Evolutionary conservation across 139 green algal species (phyloP).

Genomic region (Choricystis sp.): DNA sequence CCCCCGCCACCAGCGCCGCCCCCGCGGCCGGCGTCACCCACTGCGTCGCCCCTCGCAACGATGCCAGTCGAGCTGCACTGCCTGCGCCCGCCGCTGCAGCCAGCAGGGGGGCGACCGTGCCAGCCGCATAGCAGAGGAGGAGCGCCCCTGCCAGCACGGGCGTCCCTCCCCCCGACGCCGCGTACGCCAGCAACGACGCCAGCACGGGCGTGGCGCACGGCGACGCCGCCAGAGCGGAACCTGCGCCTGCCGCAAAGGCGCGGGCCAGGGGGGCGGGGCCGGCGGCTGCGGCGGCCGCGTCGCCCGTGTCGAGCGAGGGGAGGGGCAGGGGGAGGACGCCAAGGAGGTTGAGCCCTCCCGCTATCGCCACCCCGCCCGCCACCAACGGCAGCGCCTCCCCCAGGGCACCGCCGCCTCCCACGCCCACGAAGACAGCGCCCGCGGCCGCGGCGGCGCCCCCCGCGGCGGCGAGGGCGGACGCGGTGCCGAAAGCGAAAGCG

Average conservation of each 20-base stretch:
- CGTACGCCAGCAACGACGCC: constrained; percentile 83
- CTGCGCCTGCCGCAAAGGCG: constrained; percentile 57
- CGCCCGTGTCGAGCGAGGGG: constrained; percentile 66
- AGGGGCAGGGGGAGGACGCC: constrained; percentile 61
- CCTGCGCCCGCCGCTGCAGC: constrained; percentile 68
- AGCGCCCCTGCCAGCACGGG: constrained; percentile 48
- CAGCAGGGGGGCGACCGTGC: constrained; percentile 87
- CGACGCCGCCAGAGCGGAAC: constrained; percentile 89
- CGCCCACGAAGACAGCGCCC: constrained; percentile 70
- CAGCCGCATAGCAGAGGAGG: constrained; percentile 77
- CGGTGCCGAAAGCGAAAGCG: constrained; percentile 68
- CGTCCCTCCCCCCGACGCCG: constrained; percentile 30
- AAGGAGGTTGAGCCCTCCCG: constrained; percentile 91
- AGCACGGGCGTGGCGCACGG: constrained; percentile 91
- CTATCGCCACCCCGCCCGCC: constrained; percentile 55
- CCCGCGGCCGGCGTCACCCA: constrained; percentile 81
- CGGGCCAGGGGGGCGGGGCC: constrained; percentile 29
- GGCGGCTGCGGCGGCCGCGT: constrained; percentile 18
- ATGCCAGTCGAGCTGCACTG: constrained; percentile 52
- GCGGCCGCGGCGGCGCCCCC: constrained; percentile 50
- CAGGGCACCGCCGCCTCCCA: neutral
- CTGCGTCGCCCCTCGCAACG: constrained; percentile 48
- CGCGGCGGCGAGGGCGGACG: constrained; percentile 67
- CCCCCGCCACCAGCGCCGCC: constrained; percentile 60
- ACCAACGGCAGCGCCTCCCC: constrained; percentile 17